A percentile compares a stretch with the other conserved stretches of the same genome.
Conservation (phyloP, 2,329 filamentous ascomycete species). For the Colletotrichum higginsianum region DNA sequence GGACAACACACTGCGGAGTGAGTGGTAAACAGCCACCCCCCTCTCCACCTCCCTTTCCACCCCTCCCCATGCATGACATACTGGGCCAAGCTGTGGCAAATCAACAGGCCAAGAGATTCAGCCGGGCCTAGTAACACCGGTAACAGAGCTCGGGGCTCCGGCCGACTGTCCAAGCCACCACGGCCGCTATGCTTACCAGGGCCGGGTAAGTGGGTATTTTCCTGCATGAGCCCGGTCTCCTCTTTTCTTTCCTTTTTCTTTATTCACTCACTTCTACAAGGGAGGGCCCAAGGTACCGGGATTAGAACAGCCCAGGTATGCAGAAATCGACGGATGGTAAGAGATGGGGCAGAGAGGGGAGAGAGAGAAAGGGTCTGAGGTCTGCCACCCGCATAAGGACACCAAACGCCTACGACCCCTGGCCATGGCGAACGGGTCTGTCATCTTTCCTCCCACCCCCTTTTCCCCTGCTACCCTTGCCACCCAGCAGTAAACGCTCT, state of each 20-base stretch:
- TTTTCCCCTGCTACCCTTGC: not conserved
- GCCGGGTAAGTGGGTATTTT: not conserved
- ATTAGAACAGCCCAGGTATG: not conserved
- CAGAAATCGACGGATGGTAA: not conserved
- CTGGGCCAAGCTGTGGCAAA: not conserved
- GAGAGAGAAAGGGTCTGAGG: not conserved
- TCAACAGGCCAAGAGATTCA: not conserved
- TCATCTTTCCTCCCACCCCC: not conserved
- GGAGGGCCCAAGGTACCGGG: not conserved
- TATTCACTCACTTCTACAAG: not conserved
- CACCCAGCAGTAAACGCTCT: conserved; percentile 31
- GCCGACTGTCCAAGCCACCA: not conserved
- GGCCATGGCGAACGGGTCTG: not conserved
- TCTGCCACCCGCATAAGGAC: not conserved
- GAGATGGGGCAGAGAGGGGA: too few relatives aligned
- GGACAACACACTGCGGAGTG: not conserved
- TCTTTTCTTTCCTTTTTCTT: not conserved
- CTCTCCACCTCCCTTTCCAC: too few relatives aligned
- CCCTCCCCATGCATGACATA: not conserved
- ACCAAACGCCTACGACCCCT: conserved; percentile 24
- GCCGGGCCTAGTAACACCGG: too few relatives aligned
- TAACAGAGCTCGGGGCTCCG: not conserved
- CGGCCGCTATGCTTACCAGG: not conserved
- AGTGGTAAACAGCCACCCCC: not conserved
- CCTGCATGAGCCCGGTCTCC: conserved; percentile 6